phyloP scores from a whole-genome alignment of 2,329 filamentous ascomycete genomes.

The Trematosphaeria pertusa region DNA sequence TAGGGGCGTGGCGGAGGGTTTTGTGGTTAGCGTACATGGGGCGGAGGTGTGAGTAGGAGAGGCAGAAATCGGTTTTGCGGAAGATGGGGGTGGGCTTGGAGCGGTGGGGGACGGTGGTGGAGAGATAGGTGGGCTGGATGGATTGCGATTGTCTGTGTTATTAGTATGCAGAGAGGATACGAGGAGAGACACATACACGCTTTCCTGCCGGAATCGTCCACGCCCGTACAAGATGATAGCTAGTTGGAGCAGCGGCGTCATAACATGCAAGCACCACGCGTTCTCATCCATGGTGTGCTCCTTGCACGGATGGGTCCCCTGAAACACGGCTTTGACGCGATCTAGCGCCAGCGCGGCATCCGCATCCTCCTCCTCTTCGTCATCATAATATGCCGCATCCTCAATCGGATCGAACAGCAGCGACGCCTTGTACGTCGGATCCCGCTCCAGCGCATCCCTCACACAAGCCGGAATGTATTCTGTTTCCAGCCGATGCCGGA shows the following conservation, averaged over 20 bases:
- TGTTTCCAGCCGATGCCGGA: background rate
- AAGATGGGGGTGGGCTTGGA: too few species aligned
- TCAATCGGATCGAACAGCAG: constrained; percentile 9
- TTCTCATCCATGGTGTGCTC: too few species aligned
- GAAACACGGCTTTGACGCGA: constrained; percentile 6
- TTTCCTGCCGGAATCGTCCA: constrained; percentile 1
- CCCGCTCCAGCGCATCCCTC: constrained; percentile 9
- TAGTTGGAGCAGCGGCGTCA: constrained; percentile 10
- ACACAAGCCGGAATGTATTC: constrained; percentile 7
- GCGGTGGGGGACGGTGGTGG: too few species aligned
- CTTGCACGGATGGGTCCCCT: constrained; percentile 2
- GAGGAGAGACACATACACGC: constrained; percentile 5
- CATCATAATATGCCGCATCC: constrained; percentile 2
- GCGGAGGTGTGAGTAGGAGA: too few species aligned
- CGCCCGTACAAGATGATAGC: constrained; percentile 5
- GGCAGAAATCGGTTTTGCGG: too few species aligned
- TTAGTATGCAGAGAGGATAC: constrained; percentile 1
- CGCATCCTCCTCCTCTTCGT: background rate
- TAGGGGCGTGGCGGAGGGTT: too few species aligned
- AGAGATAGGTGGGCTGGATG: too few species aligned
- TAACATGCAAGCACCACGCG: constrained; percentile 6
- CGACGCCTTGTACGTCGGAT: constrained; percentile 7
- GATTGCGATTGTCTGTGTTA: too few species aligned
- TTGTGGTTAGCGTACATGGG: too few species aligned
- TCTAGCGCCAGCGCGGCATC: constrained; percentile 4